Base-by-base conservation (phyloP, 1,284 basidiomycete species). In the Boletus semigastroideus region DNA sequence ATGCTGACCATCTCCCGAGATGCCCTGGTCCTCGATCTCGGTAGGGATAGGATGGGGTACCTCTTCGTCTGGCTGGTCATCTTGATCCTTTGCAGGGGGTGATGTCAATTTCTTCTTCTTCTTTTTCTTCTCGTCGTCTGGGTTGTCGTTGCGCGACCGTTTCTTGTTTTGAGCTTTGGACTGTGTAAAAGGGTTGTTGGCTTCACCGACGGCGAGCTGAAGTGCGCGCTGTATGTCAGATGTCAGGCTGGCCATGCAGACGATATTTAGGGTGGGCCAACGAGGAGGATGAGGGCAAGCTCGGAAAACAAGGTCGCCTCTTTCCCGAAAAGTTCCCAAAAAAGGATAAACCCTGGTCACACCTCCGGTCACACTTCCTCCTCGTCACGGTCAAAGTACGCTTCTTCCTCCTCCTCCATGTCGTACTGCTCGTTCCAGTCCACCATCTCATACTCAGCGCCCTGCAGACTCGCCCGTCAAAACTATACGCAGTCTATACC, bases 401-500 rank as follows among this genome's bases (percentile, higher is more conserved):
- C 71, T 40, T 90, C 87, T 66, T 91, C 82, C 40, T 85, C 84
- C 53, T 16, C 73, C 19, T 82, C 80, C 17, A 58, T 67, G 59
- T 88, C 87, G 72, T 86, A 79, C 46, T 72, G 72, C 49, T 92
- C 89, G 62, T 83, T 80, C 86, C 87, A 92, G 62, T 92, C 89
- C 1, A 87, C 78, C 46, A 67, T 65, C 54, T 88, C 85, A 55
- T 92, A 92, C 57, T 89, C 78, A 30, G 84, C 77, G 12, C 77
- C 74, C 88, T 91, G 60, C 20, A 48, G 7, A 51, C 40, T 22
- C 22, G 39, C 17, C 49, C 50, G 40, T 58, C 43, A 49, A 16
- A 17, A 10, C 5, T n/a, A 1, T 8, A 13, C 31, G 17, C 11
- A 1, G 19, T 3, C 8, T 34, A 5, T 16, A 7, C 8, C 2